phyloP scores from a whole-genome alignment of 2,329 filamentous ascomycete genomes.

The Nannizzia gypsea region DNA sequence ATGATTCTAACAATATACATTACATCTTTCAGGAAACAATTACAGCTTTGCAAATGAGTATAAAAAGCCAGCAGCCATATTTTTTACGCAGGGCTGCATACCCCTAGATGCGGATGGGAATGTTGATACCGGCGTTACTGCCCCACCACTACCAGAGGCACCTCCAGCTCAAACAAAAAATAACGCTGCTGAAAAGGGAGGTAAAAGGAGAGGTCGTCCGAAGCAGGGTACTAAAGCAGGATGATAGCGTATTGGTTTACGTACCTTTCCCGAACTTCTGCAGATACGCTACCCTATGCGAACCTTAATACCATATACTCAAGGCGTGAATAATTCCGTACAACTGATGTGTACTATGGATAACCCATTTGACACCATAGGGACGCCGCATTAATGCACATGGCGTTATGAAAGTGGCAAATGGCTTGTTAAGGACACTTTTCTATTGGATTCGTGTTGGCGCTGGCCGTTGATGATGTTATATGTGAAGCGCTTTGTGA shows the following conservation, averaged over 20 bases:
- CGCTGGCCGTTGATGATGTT: background rate
- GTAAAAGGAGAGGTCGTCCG: conserved; percentile 10
- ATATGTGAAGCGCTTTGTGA: background rate
- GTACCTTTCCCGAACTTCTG: background rate
- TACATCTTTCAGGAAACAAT: conserved; percentile 58
- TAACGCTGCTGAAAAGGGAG: background rate
- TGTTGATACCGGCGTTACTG: conserved; percentile 14
- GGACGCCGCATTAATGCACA: background rate
- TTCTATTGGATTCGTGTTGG: background rate
- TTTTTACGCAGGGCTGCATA: conserved; percentile 84
- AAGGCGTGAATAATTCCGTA: background rate
- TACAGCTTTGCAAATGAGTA: conserved; percentile 83
- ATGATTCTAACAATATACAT: background rate
- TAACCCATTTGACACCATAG: background rate
- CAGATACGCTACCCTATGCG: background rate
- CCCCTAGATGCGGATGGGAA: conserved; percentile 24
- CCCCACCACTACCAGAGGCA: conserved; percentile 9
- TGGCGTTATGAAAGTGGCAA: background rate
- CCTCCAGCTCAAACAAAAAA: background rate
- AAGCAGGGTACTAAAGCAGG: conserved; percentile 7
- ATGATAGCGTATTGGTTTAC: background rate
- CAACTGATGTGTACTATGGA: background rate
- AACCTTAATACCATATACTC: background rate
- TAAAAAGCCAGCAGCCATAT: conserved; percentile 60
- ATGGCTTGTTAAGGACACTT: background rate